These are phyloP conservation scores for Corylus heterophylla DNA, from an alignment of 306 rosid genomes.

Conservation along the genomic window DNA sequence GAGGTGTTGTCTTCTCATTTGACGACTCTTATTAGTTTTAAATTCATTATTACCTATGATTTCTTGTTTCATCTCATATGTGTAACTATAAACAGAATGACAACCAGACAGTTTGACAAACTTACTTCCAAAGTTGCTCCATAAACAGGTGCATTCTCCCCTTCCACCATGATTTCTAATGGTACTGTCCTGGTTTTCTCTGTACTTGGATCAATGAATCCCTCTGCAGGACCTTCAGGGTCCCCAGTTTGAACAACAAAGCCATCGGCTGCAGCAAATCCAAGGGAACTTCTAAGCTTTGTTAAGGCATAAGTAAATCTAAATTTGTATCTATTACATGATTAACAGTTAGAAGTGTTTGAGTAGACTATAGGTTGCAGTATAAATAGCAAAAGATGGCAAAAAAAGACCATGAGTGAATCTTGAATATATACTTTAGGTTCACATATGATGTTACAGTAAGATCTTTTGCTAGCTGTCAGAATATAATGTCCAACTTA, in stretches of 20 bases:
- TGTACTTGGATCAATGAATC: constrained; percentile 94
- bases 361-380: not conserved
- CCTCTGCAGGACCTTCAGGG: constrained; percentile 99
- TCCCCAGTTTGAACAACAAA: constrained; percentile 98
- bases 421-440: not conserved
- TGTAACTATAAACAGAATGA: not conserved
- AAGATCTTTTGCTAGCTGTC: not conserved
- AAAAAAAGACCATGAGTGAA: not conserved
- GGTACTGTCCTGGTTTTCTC: constrained; percentile 88
- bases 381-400: not conserved
- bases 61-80: not conserved
- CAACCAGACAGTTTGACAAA: constrained; percentile 14
- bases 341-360: not conserved
- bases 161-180: constrained; percentile 67
- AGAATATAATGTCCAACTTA: not conserved
- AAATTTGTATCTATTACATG: not conserved
- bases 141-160: constrained; percentile 87
- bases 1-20: not conserved
- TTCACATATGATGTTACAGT: not conserved
- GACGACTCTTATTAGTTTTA: not conserved
- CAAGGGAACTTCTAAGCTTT: constrained; percentile 13
- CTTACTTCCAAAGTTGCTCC: constrained; percentile 92
- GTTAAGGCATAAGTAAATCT: constrained; percentile 9
- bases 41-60: not conserved
- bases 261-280: constrained; percentile 73